Evolutionary conservation across 192 early-diverging fungal species (phyloP), one percentile per base, ranked within the genome.

Genomic region (Chytriomyces hyalinus): DNA sequence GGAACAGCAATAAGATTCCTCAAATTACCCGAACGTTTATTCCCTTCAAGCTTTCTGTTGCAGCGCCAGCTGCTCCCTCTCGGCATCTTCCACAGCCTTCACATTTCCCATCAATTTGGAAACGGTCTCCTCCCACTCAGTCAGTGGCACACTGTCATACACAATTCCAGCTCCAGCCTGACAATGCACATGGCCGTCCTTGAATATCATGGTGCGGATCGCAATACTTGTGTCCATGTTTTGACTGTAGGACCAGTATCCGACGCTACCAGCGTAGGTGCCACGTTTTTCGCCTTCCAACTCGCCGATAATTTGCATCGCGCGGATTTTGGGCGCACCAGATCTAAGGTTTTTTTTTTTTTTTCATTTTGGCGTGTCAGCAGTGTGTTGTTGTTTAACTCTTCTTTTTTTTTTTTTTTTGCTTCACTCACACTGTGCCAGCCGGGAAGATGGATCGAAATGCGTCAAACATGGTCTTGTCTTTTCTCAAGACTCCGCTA

Each of bases 391-490:
- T 4, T 36, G 36, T 36, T 36, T 0, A 26, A 26, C 0, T 26
- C 24, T 26, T 26, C 24, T 26, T 26, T 26, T 26, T 26, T 0
- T 26, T 26, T 26, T 26, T 26, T 0, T 26, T 36, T 36, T 36
- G 2, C 4, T 0, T 36, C 13, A 65, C 64, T 65, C 26, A 68
- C 26, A 98, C 93, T 24, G 98, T 99, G 15, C 98, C 97, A 7
- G 98, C 98, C 5, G 98, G 98, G 83, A 99, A 98, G 61, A 98
- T 97, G 20, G 94, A 94, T 61, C 98, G 87, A 87, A 99, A 98
- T 0, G 97, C 97, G 81, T 98, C 96, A 83, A 92, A 98, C 24
- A 89, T 87, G 15, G 96, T 95, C 83, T 96, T 95, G 46, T 89
- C 97, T n/a, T 86, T 84, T 57, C 98, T 88, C 64, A 99, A 84